Conservation (phyloP, 2,329 filamentous ascomycete species). For the Pseudogymnoascus pannorum region DNA sequence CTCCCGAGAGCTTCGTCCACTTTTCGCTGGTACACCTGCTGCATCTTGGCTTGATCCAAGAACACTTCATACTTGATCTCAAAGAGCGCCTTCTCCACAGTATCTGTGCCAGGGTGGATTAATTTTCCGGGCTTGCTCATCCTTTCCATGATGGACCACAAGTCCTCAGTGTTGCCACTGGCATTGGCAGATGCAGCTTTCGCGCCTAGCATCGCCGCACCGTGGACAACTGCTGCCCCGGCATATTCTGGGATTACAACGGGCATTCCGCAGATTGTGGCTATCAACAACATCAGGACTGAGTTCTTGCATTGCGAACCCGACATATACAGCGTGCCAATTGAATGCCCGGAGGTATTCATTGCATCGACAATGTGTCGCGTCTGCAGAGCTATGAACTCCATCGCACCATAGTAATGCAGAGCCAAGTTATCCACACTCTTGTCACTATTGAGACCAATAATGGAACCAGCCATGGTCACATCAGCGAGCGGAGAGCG, state of each 20-base stretch:
- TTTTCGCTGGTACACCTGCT: slow-evolving; percentile 72
- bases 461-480: slow-evolving; percentile 83
- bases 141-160: slow-evolving; percentile 96
- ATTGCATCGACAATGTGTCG: slow-evolving; percentile 91
- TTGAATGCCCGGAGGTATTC: slow-evolving; percentile 82
- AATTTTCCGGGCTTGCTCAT: slow-evolving; percentile 91
- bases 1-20: slow-evolving; percentile 56
- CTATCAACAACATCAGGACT: slow-evolving; percentile 83
- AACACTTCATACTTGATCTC: slow-evolving; percentile 94
- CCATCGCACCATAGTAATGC: slow-evolving; percentile 92
- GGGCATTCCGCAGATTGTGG: slow-evolving; percentile 84
- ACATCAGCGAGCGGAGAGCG: slow-evolving; percentile 88
- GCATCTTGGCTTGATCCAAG: slow-evolving; percentile 80
- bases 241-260: slow-evolving; percentile 91
- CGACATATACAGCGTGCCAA: slow-evolving; percentile 96
- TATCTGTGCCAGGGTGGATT: slow-evolving; percentile 66
- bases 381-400: slow-evolving; percentile 85
- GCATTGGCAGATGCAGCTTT: slow-evolving; percentile 85
- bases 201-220: slow-evolving; percentile 93
- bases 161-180: slow-evolving; percentile 70
- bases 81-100: slow-evolving; percentile 69
- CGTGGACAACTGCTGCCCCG: slow-evolving; percentile 90
- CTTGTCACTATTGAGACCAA: slow-evolving; percentile 82
- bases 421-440: slow-evolving; percentile 80
- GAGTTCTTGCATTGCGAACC: slow-evolving; percentile 92